Base-by-base conservation (phyloP, 192 early-diverging fungal species). In the Coemansia sp. region DNA sequence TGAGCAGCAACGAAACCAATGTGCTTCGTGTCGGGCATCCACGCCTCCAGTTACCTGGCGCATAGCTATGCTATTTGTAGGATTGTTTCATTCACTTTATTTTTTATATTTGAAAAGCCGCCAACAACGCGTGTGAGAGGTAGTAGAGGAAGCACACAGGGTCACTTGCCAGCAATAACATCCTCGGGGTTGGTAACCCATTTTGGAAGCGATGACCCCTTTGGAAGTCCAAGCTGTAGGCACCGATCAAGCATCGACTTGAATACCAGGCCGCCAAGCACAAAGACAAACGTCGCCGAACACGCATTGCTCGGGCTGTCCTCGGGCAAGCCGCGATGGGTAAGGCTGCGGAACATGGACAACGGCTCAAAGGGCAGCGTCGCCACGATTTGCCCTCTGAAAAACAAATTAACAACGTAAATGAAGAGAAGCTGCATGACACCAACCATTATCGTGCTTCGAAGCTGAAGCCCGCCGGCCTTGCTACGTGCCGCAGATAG, bases 221-320 rank as follows among this genome's bases (percentile, higher is more conserved):
- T 83, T 45, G 81, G 81, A 51, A 83, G 68, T 2, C 76, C 81
- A 41, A 83, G 73, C 70, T 78, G 72, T n/a, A 83, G 68, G 14
- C 32, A 71, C 45, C 76, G 68, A 51, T 83, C 81, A 17, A 78
- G n/a, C n/a, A 63, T 8, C 5, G 81, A 65, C 65, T 72, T 75
- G 64, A 78, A 83, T 38, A 64, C 46, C 39, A 84, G 65, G 4
- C 74, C 77, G 39, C 82, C 82, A 19, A 84, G 72, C 19, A 83
- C 65, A 73, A 83, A 83, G 22, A 83, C 54, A 72, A 83, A 83
- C 14, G 76, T 83, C 16, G 81, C 81, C 64, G 81, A 83, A 66
- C 81, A 83, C n/a, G 63, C 81, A 45, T 63, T 69, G 42, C 41
- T 37, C 0, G 73, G 68, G 46, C 66, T 70, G 67, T 72, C 76